Evolutionary conservation across 257 asterid genomes (phyloP).

Genomic region (Solanum arcanum): DNA sequence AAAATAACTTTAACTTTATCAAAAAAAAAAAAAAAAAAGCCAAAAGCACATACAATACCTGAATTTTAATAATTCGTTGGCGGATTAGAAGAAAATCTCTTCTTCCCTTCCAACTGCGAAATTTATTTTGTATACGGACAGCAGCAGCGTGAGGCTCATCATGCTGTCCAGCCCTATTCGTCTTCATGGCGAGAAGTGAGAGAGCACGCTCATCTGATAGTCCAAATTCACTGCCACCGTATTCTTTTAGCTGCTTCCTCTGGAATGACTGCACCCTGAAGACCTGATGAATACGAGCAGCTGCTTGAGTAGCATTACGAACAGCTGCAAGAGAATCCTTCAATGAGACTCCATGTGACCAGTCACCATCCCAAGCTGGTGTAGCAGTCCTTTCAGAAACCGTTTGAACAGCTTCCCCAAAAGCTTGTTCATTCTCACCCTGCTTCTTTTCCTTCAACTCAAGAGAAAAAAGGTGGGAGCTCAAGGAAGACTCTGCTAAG

Average conservation of each 20-base stretch:
- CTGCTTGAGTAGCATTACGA: conserved; percentile 95
- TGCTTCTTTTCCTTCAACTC: conserved; percentile 42
- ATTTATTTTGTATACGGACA: conserved; percentile 71
- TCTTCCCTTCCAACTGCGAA: conserved; percentile 92
- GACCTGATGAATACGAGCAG: conserved; percentile 88
- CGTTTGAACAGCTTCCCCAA: conserved; percentile 40
- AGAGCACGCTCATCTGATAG: conserved; percentile 58
- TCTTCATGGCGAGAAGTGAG: conserved; percentile 52
- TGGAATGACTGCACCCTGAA: conserved; percentile 82
- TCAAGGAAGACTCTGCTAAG: conserved; percentile 69
- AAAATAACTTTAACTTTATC: too few relatives aligned
- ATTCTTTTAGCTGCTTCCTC: conserved; percentile 62
- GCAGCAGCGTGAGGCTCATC: conserved; percentile 78
- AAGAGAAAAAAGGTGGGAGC: conserved; percentile 49
- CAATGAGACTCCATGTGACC: conserved; percentile 53
- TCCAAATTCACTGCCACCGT: conserved; percentile 44
- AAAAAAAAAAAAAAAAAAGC: neutral
- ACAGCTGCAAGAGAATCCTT: conserved; percentile 89
- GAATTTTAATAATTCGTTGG: conserved; percentile 73
- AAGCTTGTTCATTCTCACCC: conserved; percentile 15
- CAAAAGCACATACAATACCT: conserved; percentile 27
- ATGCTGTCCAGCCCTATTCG: conserved; percentile 38
- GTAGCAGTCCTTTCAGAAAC: conserved; percentile 62
- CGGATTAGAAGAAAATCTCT: conserved; percentile 59
- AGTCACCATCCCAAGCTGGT: conserved; percentile 45